Conservation (phyloP, 78 protist genomes). For the Dictyostelium discoideum region DNA sequence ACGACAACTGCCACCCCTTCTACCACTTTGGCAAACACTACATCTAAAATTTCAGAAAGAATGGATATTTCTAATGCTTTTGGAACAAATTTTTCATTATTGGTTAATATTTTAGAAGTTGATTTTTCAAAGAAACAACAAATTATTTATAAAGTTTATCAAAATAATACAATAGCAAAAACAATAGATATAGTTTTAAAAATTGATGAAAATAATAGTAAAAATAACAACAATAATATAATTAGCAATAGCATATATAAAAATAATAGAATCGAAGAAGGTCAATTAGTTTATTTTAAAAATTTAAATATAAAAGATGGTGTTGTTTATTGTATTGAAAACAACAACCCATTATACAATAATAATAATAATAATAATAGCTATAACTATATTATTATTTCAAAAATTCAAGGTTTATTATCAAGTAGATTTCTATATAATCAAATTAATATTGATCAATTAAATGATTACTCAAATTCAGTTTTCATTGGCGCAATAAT, state of each 20-base stretch:
- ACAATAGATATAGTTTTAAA: background rate
- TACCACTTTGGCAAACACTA: background rate
- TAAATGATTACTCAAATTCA: background rate
- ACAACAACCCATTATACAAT: background rate
- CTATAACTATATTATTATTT: background rate
- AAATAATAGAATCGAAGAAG: background rate
- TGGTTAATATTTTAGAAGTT: background rate
- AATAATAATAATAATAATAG: background rate
- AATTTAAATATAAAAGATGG: background rate
- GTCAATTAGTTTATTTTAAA: slow-evolving; percentile 5
- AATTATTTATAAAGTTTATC: background rate
- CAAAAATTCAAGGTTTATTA: background rate
- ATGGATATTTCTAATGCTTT: background rate
- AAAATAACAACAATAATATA: background rate
- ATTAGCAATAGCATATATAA: background rate
- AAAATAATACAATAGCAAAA: background rate
- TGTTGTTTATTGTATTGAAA: background rate
- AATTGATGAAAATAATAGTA: background rate
- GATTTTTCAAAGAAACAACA: background rate
- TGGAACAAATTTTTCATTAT: background rate
- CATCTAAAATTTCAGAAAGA: background rate
- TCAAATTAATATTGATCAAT: background rate
- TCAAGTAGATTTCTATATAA: background rate
- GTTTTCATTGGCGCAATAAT: background rate
- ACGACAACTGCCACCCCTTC: background rate